A percentile compares a stretch with the other conserved stretches of the same genome.
These are phyloP conservation scores for Circinella umbellata DNA, from an alignment of 371 early-diverging fungal species.

Conservation along the genomic window DNA sequence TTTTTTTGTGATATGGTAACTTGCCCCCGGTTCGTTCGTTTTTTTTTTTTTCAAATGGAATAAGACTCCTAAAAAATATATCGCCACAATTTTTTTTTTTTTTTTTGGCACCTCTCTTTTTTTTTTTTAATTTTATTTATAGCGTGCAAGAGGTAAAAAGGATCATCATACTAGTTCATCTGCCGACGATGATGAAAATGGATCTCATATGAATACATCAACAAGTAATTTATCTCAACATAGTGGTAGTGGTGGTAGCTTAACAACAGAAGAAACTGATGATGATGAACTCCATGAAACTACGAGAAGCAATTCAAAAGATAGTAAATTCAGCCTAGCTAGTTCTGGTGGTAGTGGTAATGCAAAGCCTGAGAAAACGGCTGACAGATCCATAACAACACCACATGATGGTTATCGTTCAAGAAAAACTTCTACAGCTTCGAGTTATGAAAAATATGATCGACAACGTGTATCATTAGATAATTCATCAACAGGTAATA, in stretches of 20 bases:
- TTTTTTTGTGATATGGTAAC: too few species aligned
- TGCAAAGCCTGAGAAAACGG: constrained; percentile 10
- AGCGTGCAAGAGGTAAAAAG: constrained; percentile 8
- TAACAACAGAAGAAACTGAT: neutral
- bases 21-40: too few species aligned
- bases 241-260: neutral
- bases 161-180: neutral
- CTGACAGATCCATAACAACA: constrained; percentile 7
- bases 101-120: neutral
- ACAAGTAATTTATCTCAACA: neutral
- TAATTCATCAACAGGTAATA: neutral
- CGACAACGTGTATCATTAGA: neutral
- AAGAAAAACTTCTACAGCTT: neutral
- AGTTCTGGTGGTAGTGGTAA: neutral
- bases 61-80: neutral
- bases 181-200: neutral
- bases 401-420: constrained; percentile 4
- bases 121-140: too few species aligned
- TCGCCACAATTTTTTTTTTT: neutral
- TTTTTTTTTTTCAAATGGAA: neutral
- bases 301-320: neutral
- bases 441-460: neutral
- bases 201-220: neutral
- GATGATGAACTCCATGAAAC: neutral
- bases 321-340: constrained; percentile 6